A percentile compares a stretch with the other conserved stretches of the same genome.
phyloP scores from a whole-genome alignment of 2,329 filamentous ascomycete genomes.

The Fusarium nygamai region DNA sequence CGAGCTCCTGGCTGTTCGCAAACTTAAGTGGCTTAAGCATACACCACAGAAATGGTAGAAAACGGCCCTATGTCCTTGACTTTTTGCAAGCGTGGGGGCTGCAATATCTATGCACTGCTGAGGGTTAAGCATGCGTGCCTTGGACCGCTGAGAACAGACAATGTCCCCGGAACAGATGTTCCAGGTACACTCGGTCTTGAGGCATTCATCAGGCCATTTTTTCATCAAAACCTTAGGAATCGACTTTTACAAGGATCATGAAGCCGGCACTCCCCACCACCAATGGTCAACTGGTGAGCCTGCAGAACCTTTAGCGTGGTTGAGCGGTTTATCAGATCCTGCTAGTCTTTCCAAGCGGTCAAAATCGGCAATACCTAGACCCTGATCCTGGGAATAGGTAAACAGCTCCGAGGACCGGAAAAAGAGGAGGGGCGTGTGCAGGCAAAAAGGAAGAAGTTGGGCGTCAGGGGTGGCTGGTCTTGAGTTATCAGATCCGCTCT shows the following conservation, averaged over 20 bases:
- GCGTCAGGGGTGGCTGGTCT: constrained; percentile 5
- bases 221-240: not conserved
- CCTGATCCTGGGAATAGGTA: not conserved
- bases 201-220: constrained; percentile 3
- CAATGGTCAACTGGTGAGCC: not conserved
- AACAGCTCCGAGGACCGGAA: constrained; percentile 26
- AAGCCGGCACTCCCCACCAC: not conserved
- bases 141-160: not conserved
- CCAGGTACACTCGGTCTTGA: not conserved
- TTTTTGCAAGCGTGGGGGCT: not conserved
- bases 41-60: not conserved
- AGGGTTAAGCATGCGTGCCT: not conserved
- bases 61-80: not conserved
- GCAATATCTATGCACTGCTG: not conserved
- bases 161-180: not conserved
- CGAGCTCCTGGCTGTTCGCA: not conserved
- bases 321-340: constrained; percentile 38
- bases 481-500: constrained; percentile 44
- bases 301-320: not conserved
- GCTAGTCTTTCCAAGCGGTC: constrained; percentile 11
- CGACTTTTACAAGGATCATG: not conserved
- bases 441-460: not conserved
- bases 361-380: not conserved
- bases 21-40: not conserved
- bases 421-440: constrained; percentile 8